Evolutionary conservation across 2,329 filamentous ascomycete species (phyloP).

Genomic region (Aspergillus spinulosporus): DNA sequence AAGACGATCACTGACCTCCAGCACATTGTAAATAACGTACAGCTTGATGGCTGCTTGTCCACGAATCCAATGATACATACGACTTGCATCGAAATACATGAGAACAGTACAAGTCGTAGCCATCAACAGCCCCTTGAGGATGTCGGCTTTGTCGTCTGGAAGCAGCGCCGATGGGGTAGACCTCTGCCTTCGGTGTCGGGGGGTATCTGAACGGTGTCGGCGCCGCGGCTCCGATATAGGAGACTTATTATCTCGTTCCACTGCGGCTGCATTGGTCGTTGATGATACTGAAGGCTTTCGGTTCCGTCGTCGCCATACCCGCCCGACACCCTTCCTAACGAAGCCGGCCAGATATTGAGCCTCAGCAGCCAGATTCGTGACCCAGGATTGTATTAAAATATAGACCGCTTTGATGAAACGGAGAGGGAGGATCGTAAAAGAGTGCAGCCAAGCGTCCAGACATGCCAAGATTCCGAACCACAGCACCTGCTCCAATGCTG

Average conservation of each 20-base stretch:
- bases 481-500: slow-evolving; percentile 78
- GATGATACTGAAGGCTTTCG: slow-evolving; percentile 16
- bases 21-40: slow-evolving; percentile 97
- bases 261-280: slow-evolving; percentile 9
- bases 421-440: slow-evolving; percentile 90
- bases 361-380: slow-evolving; percentile 69
- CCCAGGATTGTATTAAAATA: slow-evolving; percentile 78
- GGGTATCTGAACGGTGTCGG: slow-evolving; percentile 32
- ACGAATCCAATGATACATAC: slow-evolving; percentile 97
- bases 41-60: slow-evolving; percentile 96
- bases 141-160: slow-evolving; percentile 89
- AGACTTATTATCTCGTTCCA: slow-evolving; percentile 26
- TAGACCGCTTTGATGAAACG: slow-evolving; percentile 79
- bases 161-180: slow-evolving; percentile 82
- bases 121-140: slow-evolving; percentile 86
- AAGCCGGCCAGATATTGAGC: slow-evolving; percentile 69
- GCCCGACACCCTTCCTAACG: slow-evolving; percentile 74
- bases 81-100: slow-evolving; percentile 89
- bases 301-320: slow-evolving; percentile 68
- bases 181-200: slow-evolving; percentile 68
- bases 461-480: slow-evolving; percentile 88
- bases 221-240: slow-evolving; percentile 24
- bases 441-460: slow-evolving; percentile 93
- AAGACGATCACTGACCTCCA: slow-evolving; percentile 85
- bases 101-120: slow-evolving; percentile 80